Base-by-base conservation (phyloP, 139 green algal species). In the Eudorina sp. region DNA sequence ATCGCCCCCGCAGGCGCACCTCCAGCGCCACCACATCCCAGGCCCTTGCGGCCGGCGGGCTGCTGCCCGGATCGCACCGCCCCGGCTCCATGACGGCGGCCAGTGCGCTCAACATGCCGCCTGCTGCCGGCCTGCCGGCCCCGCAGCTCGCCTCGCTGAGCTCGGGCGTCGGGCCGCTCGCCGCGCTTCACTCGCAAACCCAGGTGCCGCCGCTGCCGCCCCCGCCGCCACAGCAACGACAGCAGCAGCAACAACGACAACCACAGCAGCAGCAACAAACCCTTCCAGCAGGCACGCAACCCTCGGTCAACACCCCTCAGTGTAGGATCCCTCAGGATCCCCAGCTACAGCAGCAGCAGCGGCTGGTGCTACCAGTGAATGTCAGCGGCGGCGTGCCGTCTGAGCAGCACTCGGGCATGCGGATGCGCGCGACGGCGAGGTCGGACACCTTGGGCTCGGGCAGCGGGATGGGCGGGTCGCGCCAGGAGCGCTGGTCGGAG, bases 11-110 rank as follows among this genome's bases (percentile, higher is more conserved):
- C 78, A 85, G 78, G 55, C 78, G 78, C 3, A 58, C 58, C 29
- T 85, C 78, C 14, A 85, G 78, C 29, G 55, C 58, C 38, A 74
- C 78, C 40, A 53, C 53, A 8, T 84, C 76, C 3, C 53, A 84
- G 8, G 48, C 75, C 27, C 46, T 68, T 4, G 75, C 75, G 45
- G 75, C 48, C 14, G 66, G 75, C 34, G 66, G 75, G 48, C n/a
- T 83, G 46, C 29, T 84, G 53, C 21, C 78, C 36, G 36, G 40
- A 14, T 55, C 27, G 14, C 66, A 31, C 31, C 36, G 66, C 14
- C 34, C 34, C n/a, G 31, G 16, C 23, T 48, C 66, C 34, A 38
- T 72, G 27, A 72, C 62, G 21, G 34, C 14, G 18, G 66, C 29
- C 19, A 19, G 55, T 4, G 14, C 66, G 9, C 14, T 31, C 31